Conservation (phyloP, 495 filamentous ascomycete genomes). For the Xylaria acuta region DNA sequence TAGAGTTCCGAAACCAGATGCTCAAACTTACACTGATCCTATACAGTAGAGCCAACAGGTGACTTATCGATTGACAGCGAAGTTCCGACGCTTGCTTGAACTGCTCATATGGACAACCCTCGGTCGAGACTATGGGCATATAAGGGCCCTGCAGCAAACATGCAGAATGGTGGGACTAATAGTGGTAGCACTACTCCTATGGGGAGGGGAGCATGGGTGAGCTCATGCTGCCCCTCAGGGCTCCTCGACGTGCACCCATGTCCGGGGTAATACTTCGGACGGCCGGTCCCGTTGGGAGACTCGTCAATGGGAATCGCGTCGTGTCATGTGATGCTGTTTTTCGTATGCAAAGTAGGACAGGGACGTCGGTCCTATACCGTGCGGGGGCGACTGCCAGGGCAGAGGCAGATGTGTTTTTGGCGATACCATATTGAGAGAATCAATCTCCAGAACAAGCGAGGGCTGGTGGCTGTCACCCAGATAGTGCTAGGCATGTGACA, state of each 20-base stretch:
- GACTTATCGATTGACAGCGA: background rate
- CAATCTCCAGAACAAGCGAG: background rate
- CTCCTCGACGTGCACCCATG: background rate
- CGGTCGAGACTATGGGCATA: background rate
- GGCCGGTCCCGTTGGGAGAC: background rate
- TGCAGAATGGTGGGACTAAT: slow-evolving; percentile 15
- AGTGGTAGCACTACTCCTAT: background rate
- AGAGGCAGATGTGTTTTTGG: background rate
- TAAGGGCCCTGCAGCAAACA: slow-evolving; percentile 15
- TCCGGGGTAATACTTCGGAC: slow-evolving; percentile 13
- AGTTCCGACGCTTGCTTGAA: background rate
- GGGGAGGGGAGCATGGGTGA: background rate
- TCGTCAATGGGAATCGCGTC: background rate
- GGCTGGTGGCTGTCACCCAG: background rate
- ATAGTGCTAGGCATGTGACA: slow-evolving; percentile 5
- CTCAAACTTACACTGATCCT: background rate
- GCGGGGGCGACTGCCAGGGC: background rate
- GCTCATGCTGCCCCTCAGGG: background rate
- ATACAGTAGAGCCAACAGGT: background rate
- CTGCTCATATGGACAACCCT: background rate
- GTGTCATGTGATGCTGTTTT: slow-evolving; percentile 12
- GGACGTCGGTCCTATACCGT: background rate
- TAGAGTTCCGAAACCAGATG: background rate
- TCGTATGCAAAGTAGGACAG: background rate
- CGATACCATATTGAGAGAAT: slow-evolving; percentile 1